Base-by-base conservation (phyloP, 2,329 filamentous ascomycete species). In the Fusarium brevicatenulatum region DNA sequence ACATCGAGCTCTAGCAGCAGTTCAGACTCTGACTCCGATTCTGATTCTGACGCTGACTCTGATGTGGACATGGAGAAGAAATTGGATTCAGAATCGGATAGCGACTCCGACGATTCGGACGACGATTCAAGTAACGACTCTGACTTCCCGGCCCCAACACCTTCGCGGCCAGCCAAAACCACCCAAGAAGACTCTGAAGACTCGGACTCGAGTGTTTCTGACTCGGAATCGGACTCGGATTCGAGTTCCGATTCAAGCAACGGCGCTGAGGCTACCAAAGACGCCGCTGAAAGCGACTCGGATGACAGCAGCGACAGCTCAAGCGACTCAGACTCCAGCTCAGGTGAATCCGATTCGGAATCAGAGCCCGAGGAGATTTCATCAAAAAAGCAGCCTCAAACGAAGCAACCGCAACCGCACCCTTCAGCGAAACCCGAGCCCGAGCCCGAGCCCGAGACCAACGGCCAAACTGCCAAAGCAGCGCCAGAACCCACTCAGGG, bases 11-110 rank as follows among this genome's bases (percentile, higher is more conserved):
- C 69, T 49, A 61, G 49, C 32, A 74, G 66, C 21, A 76, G 74
- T 18, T 78, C 79, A 2, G 74, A 78, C 9, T 80, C 80, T 15
- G 80, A 80, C 28, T 72, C 65, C 2, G 68, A 72, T 15, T 71
- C 71, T 8, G 78, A 80, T 8, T 79, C 82, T 5, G 78, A 80
- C 15, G 47, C 57, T 7, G 77, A 80, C 9, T 79, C 81, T 9
- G 78, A 80, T 28, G 79, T 78, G 56, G 78, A 77, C 34, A 82
- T 80, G 23, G 82, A 83, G 1, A 82, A 83, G 11, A 85, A 85
- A 36, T 83, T 82, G 19, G 64, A 63, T 37, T 40, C 50, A n/a
- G 63, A 65, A n/a, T 58, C 63, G 9, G 37, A 50, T 8, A 42
- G 36, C 44, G 71, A 76, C 47, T 68, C 59, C 10, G 43, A 68